A percentile compares a stretch with the other conserved stretches of the same genome.
Conservation (phyloP, 2,329 filamentous ascomycete species). For the Aspergillus versicolor region DNA sequence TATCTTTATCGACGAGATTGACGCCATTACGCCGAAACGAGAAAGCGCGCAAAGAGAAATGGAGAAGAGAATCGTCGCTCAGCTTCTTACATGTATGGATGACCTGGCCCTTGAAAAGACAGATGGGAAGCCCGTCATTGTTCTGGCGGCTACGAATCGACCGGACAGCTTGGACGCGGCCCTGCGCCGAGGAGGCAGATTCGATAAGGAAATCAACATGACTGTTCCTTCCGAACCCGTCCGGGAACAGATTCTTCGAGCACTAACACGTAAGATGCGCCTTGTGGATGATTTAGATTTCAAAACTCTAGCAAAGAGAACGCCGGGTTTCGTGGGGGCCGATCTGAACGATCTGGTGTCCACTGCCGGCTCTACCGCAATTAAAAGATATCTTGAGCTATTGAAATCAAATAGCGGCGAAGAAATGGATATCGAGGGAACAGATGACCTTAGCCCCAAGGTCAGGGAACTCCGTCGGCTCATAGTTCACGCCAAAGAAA, state of each 20-base stretch:
- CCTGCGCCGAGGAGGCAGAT: slow-evolving; percentile 70
- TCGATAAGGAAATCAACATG: slow-evolving; percentile 82
- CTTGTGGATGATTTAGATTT: slow-evolving; percentile 73
- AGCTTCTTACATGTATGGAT: slow-evolving; percentile 85
- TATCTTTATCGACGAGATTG: slow-evolving; percentile 89
- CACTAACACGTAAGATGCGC: slow-evolving; percentile 65
- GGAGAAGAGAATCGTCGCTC: slow-evolving; percentile 81
- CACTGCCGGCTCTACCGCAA: slow-evolving; percentile 64
- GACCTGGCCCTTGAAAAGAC: slow-evolving; percentile 71
- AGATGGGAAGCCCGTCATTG: slow-evolving; percentile 76
- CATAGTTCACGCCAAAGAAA: slow-evolving; percentile 55
- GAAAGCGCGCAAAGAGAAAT: slow-evolving; percentile 83
- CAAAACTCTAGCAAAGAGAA: slow-evolving; percentile 71
- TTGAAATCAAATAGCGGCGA: slow-evolving; percentile 47
- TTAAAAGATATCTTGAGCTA: slow-evolving; percentile 58
- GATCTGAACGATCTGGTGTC: slow-evolving; percentile 74
- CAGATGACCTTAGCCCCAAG: slow-evolving; percentile 36
- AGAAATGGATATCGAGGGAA: slow-evolving; percentile 55
- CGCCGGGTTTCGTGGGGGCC: slow-evolving; percentile 88
- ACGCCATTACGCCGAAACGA: slow-evolving; percentile 83
- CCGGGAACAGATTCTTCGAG: slow-evolving; percentile 73
- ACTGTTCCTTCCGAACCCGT: slow-evolving; percentile 78
- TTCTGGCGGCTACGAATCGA: slow-evolving; percentile 86
- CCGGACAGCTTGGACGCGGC: slow-evolving; percentile 83
- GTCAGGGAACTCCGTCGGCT: slow-evolving; percentile 51